Percentiles rank a stretch among this genome's conserved stretches.
phyloP scores from a whole-genome alignment of 2,329 filamentous ascomycete genomes.

The Neofusicoccum cordaticola region DNA sequence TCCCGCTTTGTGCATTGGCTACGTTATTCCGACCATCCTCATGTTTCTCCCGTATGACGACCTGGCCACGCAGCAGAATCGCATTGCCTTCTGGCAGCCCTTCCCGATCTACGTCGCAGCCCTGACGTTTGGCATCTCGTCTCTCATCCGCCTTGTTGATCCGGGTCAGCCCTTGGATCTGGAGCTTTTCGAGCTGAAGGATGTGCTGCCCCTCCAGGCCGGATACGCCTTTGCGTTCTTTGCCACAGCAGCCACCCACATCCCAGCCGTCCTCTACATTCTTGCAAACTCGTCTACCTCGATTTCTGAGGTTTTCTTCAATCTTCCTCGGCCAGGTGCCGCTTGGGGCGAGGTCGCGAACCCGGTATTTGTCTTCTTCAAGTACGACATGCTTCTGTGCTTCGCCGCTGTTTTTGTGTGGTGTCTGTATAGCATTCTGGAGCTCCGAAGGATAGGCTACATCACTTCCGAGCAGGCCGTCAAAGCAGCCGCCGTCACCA shows the following conservation, averaged over 20 bases:
- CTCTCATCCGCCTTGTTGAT: background rate
- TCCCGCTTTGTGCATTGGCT: constrained; percentile 26
- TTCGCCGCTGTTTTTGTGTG: constrained; percentile 2
- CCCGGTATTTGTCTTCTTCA: constrained; percentile 3
- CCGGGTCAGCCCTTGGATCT: background rate
- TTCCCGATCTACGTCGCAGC: background rate
- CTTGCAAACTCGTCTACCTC: background rate
- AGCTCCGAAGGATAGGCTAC: constrained; percentile 5
- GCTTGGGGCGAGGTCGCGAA: background rate
- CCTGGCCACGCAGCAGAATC: constrained; percentile 19
- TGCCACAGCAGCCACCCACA: background rate
- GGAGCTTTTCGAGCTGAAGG: background rate
- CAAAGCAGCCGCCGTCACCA: background rate
- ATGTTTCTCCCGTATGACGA: constrained; percentile 25
- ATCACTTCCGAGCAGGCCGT: background rate
- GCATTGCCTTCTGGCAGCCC: constrained; percentile 25
- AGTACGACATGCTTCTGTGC: constrained; percentile 3
- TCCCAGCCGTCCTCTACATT: background rate
- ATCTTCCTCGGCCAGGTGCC: constrained; percentile 6
- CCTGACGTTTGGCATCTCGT: background rate
- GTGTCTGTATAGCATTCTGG: constrained; percentile 12
- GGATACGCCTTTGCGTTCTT: background rate
- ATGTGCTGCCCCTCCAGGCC: background rate
- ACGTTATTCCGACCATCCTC: constrained; percentile 25
- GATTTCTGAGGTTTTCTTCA: background rate